A percentile compares a stretch with the other conserved stretches of the same genome.
These are phyloP conservation scores for Tuber aestivum DNA, from an alignment of 495 filamentous ascomycete species.

Conservation along the genomic window DNA sequence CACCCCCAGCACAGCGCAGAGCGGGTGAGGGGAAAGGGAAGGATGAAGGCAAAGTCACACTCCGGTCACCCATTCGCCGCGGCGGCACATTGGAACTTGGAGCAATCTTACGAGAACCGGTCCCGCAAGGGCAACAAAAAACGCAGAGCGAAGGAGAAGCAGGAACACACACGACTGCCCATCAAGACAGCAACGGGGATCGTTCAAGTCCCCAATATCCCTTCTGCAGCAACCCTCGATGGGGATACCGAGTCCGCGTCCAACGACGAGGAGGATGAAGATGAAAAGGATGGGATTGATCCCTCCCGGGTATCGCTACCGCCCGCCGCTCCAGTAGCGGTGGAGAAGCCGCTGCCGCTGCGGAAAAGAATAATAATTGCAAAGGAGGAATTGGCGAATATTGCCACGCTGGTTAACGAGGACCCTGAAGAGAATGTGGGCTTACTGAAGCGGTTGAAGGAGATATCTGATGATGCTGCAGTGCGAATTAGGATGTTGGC, in stretches of 20 bases:
- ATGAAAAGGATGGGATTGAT: conserved; percentile 45
- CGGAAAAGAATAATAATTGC: conserved; percentile 74
- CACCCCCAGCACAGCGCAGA: background rate
- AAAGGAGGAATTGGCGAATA: conserved; percentile 84
- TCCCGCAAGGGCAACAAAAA: conserved; percentile 59
- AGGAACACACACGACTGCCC: conserved; percentile 68
- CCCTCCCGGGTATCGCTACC: background rate
- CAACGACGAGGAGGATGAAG: conserved; percentile 51
- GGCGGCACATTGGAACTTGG: conserved; percentile 65
- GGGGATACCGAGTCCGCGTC: conserved; percentile 42
- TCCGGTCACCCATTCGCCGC: conserved; percentile 30
- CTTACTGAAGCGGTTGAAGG: conserved; percentile 67
- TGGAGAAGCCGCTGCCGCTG: conserved; percentile 48
- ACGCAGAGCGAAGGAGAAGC: conserved; percentile 59
- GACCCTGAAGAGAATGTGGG: conserved; percentile 80
- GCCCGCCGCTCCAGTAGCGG: conserved; percentile 15
- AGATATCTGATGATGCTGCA: conserved; percentile 64
- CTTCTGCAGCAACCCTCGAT: conserved; percentile 44
- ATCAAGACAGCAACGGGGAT: conserved; percentile 74
- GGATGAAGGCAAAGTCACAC: background rate
- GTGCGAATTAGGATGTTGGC: conserved; percentile 74
- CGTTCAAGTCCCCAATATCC: conserved; percentile 48
- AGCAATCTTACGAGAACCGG: conserved; percentile 80
- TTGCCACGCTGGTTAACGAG: conserved; percentile 77
- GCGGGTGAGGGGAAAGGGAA: background rate